Evolutionary conservation across 2,329 filamentous ascomycete genomes (phyloP).

Genomic region (Microsporum ferrugineum): DNA sequence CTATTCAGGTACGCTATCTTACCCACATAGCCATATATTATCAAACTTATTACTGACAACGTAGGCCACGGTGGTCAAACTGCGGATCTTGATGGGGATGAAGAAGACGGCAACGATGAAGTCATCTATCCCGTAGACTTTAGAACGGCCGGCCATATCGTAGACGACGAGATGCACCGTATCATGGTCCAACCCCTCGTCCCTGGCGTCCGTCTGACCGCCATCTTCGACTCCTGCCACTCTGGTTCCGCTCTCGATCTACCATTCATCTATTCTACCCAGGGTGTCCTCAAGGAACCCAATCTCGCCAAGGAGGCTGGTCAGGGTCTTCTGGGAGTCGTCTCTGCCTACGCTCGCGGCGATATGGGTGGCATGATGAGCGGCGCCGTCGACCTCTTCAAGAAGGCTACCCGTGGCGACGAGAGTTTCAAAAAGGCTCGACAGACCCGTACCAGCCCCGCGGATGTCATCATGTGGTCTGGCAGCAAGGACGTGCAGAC

Average conservation of each 20-base stretch:
- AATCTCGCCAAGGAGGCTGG: conserved; percentile 57
- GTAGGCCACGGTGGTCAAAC: conserved; percentile 65
- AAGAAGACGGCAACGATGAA: conserved; percentile 67
- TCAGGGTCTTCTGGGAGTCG: conserved; percentile 52
- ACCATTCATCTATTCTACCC: conserved; percentile 56
- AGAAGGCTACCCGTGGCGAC: conserved; percentile 72
- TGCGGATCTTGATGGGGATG: conserved; percentile 60
- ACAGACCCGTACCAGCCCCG: conserved; percentile 82
- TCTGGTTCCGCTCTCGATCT: conserved; percentile 56
- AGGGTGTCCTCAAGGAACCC: conserved; percentile 57
- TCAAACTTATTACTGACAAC: conserved; percentile 9
- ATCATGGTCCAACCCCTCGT: conserved; percentile 66
- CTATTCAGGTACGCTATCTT: conserved; percentile 60
- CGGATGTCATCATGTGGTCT: conserved; percentile 96
- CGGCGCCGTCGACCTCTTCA: conserved; percentile 72
- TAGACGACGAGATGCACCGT: conserved; percentile 67
- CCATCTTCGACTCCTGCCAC: conserved; percentile 59
- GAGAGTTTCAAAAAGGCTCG: conserved; percentile 67
- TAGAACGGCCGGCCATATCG: conserved; percentile 56
- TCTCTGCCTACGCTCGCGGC: conserved; percentile 69
- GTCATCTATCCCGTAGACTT: conserved; percentile 71
- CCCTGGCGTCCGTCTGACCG: conserved; percentile 66
- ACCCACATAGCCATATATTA: background rate
- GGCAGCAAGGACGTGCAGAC: conserved; percentile 95
- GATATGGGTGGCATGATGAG: conserved; percentile 72